Base-by-base conservation (phyloP, 2,329 filamentous ascomycete species). In the Penicillium sp. region DNA sequence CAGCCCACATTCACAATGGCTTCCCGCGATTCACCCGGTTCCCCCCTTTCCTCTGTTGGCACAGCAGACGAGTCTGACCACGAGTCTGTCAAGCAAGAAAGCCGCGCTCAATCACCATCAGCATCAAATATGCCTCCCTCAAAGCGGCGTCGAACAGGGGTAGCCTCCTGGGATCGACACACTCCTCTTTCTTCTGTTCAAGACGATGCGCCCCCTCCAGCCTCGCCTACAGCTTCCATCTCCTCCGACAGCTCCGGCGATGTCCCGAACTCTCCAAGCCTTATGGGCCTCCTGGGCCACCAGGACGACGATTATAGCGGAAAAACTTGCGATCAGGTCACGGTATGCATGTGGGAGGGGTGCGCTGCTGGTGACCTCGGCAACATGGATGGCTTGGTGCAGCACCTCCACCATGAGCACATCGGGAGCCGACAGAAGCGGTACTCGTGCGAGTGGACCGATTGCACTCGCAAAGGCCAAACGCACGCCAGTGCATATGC, bases 381-480 rank as follows among this genome's bases (percentile, higher is more conserved):
- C 16, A 90, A 93, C 70, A 93, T 93, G 90, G 90, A 95, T 74
- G 85, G 81, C 62, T 76, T 95, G 44, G 90, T 95, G 43, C 85
- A 90, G 66, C 90, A 95, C 70, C 90, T 95, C 58, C 93, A 98
- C 76, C 89, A 92, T 69, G 91, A 93, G 57, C 95, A 99, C 76
- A 96, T 98, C 69, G 91, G 95, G 71, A 91, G 88, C 59, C 86
- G 93, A 54, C 90, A 95, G 78, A 96, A 96, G 78, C 96, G 95
- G 75, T 98, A 98, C 74, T 92, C 91, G n/a, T 99, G 95, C 77
- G 93, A 98, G 77, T 99, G 95, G 95, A 86, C 85, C 58, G 93
- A 93, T 64, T 99, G 95, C 74, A 84, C 82, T 52, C 81, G 93
- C 60, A 98, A 96, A 78, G 91, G 92, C 58, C 87, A 95, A 76